Percentiles rank a stretch among this genome's conserved stretches.
phyloP scores from a whole-genome alignment of 106 monocot genomes.

The Dendrobium catenatum region DNA sequence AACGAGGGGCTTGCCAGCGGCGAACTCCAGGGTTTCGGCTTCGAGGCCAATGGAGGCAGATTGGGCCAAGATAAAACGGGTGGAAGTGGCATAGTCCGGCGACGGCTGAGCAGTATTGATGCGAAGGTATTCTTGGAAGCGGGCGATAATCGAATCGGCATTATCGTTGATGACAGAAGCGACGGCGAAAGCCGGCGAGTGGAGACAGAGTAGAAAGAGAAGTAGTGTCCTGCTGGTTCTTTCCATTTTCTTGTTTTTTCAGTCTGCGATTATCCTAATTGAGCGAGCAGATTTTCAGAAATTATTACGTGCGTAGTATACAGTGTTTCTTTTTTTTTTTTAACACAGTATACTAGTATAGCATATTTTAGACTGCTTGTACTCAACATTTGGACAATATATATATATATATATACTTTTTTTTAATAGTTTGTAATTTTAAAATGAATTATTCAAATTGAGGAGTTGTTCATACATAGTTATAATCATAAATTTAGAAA shows the following conservation, averaged over 20 bases:
- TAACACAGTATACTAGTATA: no score
- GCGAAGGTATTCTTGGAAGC: constrained; percentile 86
- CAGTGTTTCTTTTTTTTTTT: no score
- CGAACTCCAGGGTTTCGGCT: constrained; percentile 42
- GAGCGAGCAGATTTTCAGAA: no score
- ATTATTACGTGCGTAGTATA: no score
- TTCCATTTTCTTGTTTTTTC: constrained; percentile 7
- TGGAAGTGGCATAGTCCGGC: constrained; percentile 72
- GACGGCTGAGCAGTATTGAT: constrained; percentile 82
- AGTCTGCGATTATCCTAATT: background rate
- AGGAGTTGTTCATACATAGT: no score
- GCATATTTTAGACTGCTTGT: no score
- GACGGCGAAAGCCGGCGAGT: background rate
- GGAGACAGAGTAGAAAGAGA: constrained; percentile 5
- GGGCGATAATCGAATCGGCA: constrained; percentile 27
- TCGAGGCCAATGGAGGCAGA: constrained; percentile 28
- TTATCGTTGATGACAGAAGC: background rate
- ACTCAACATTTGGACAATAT: no score
- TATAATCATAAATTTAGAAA: no score
- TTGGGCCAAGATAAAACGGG: constrained; percentile 44
- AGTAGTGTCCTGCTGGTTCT: background rate
- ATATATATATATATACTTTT: no score
- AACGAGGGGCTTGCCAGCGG: constrained; percentile 65
- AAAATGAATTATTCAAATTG: no score
- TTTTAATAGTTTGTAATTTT: no score